phyloP scores from a whole-genome alignment of 805 yeast species.

The Nakazawaea ambrosiae region DNA sequence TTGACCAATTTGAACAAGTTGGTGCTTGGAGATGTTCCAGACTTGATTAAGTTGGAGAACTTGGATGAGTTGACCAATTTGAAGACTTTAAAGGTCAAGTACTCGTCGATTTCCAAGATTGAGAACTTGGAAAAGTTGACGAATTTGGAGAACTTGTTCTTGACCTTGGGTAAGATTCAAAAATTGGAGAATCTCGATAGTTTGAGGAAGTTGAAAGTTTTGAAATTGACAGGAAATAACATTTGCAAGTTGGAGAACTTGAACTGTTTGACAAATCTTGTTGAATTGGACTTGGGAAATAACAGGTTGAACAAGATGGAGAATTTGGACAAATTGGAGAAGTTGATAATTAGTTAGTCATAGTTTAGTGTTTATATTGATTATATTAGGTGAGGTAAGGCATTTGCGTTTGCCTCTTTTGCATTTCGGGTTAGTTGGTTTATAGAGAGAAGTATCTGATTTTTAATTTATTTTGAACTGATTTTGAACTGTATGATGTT shows the following conservation, averaged over 20 bases:
- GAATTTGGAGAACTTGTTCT: slow-evolving; percentile 69
- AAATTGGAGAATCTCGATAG: slow-evolving; percentile 78
- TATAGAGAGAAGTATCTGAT: background rate
- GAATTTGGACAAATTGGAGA: slow-evolving; percentile 53
- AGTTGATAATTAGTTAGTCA: slow-evolving; percentile 34
- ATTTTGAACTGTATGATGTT: too few relatives aligned
- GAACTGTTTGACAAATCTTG: slow-evolving; percentile 58
- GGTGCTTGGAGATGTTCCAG: slow-evolving; percentile 8
- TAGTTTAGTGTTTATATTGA: background rate
- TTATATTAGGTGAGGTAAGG: background rate
- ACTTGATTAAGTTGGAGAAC: slow-evolving; percentile 50
- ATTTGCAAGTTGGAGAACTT: slow-evolving; percentile 69
- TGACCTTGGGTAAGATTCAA: slow-evolving; percentile 77
- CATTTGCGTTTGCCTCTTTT: background rate
- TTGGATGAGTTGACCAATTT: slow-evolving; percentile 50
- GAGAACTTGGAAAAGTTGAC: slow-evolving; percentile 53
- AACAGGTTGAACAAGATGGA: slow-evolving; percentile 60
- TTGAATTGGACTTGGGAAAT: slow-evolving; percentile 74
- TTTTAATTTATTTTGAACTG: too few relatives aligned
- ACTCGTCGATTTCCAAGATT: slow-evolving; percentile 45
- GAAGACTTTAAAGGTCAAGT: slow-evolving; percentile 71
- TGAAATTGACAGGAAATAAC: slow-evolving; percentile 83
- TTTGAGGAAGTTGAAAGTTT: slow-evolving; percentile 67
- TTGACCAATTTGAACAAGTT: slow-evolving; percentile 4
- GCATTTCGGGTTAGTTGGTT: background rate